Base-by-base conservation (phyloP, 768 basidiomycete species). In the Termitomyces sp. region DNA sequence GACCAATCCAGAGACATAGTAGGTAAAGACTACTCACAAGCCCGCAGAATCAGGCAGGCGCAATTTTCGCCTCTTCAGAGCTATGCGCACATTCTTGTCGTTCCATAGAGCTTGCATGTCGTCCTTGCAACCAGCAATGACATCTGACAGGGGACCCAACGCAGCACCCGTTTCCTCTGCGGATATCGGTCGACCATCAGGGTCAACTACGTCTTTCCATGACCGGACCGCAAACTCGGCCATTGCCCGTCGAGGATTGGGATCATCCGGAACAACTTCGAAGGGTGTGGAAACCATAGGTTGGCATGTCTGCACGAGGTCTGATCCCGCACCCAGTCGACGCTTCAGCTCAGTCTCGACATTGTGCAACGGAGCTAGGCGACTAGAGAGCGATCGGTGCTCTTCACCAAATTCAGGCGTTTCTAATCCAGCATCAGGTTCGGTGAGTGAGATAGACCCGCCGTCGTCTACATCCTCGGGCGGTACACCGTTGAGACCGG, bases 61-160 rank as follows among this genome's bases (percentile, higher is more conserved):
- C 21, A 87, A 62, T 49, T 68, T 72, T 38, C 76, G 69, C 51
- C 72, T 73, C 53, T 69, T 74, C 35, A 89, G 62, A 21, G 81
- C 71, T 5, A 72, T 67, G 51, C 75, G 78, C 15, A 89, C 75
- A 34, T 72, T 64, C n/a, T 64, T 67, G 60, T 88, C 84, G 19
- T 68, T 65, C 87, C 88, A 89, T 0, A 92, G 73, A 1, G 80
- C 70, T 49, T 75, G 74, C 72, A 81, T 81, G 60, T 89, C 87
- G 40, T 84, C 75, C 56, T 77, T 82, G 64, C 84, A 86, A 2
- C 75, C 70, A 5, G 80, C 75, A 26, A 90, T 77, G 2, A 80
- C 76, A 49, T 74, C 73, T 9, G 83, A 81, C 17, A 73, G 69
- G 32, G 73, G 70, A 34, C 78, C 75, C 17, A 69, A 45, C 55